Conservation (phyloP, 2,329 filamentous ascomycete genomes). For the Alternaria ventricosa region DNA sequence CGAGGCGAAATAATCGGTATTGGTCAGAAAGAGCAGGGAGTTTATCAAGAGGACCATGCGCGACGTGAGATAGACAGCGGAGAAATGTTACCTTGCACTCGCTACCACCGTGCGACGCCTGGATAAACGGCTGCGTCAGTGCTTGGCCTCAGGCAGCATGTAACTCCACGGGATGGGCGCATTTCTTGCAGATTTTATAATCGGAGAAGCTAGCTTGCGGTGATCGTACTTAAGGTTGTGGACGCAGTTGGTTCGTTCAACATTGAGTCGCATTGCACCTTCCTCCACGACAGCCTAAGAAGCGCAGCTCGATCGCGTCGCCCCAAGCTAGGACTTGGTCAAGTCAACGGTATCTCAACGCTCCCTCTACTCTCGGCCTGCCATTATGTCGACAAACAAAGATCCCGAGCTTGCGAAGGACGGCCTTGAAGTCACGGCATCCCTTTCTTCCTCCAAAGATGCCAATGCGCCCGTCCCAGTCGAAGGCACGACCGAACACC, state of each 20-base stretch:
- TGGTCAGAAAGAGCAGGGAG: constrained; percentile 8
- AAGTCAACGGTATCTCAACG: not conserved
- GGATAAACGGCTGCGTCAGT: not conserved
- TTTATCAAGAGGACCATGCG: constrained; percentile 2
- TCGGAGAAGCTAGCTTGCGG: not conserved
- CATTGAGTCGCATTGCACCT: not conserved
- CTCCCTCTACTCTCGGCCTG: not conserved
- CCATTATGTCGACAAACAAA: constrained; percentile 32
- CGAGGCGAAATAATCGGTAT: constrained; percentile 5
- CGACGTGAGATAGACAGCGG: constrained; percentile 9
- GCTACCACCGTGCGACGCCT: constrained; percentile 3
- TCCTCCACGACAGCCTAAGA: not conserved
- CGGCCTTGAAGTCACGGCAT: constrained; percentile 36
- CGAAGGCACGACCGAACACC: constrained; percentile 41
- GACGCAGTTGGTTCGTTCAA: not conserved
- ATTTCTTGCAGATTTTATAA: constrained; percentile 5
- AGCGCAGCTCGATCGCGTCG: not conserved
- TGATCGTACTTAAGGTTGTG: constrained; percentile 13
- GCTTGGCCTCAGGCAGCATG: constrained; percentile 8
- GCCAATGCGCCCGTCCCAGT: constrained; percentile 26
- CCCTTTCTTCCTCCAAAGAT: constrained; percentile 34
- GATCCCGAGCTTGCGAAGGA: constrained; percentile 41
- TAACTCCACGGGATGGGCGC: constrained; percentile 22
- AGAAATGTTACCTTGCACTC: constrained; percentile 21
- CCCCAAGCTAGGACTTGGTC: not conserved